Percentiles rank a stretch among this genome's conserved stretches.
Evolutionary conservation across 2,329 filamentous ascomycete species (phyloP).

Genomic region (Colletotrichum kahawae): DNA sequence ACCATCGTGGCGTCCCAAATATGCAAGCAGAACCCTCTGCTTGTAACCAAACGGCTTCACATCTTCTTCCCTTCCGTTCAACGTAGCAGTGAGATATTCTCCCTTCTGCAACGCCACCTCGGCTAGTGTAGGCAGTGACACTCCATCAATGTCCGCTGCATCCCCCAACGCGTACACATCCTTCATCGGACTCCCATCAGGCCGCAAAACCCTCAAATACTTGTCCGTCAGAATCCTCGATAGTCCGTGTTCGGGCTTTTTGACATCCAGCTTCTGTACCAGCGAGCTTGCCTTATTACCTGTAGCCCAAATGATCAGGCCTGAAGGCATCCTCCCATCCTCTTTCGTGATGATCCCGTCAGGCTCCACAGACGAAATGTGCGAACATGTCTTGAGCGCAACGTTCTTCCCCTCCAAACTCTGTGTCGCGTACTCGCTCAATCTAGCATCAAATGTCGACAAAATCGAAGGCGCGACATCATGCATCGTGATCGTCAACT

Average conservation of each 20-base stretch:
- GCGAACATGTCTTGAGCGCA: background rate
- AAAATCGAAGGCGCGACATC: constrained; percentile 96
- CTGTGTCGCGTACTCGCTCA: constrained; percentile 83
- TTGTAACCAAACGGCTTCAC: background rate
- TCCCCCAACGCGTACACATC: constrained; percentile 6
- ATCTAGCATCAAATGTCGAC: constrained; percentile 97
- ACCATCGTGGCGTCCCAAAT: constrained; percentile 8
- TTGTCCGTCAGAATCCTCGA: constrained; percentile 8
- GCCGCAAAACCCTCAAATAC: background rate
- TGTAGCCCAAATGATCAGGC: constrained; percentile 96
- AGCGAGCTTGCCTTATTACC: constrained; percentile 64
- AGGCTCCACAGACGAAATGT: constrained; percentile 36
- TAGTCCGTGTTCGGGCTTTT: background rate
- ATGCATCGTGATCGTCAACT: constrained; percentile 96
- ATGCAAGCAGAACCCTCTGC: background rate
- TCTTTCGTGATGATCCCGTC: constrained; percentile 99
- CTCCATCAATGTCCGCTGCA: constrained; percentile 1
- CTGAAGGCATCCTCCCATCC: constrained; percentile 82
- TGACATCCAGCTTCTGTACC: constrained; percentile 1
- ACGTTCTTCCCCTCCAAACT: constrained; percentile 6
- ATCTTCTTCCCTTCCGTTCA: background rate
- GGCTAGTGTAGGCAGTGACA: constrained; percentile 3
- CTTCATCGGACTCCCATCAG: constrained; percentile 4
- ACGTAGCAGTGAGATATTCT: background rate
- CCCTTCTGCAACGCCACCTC: constrained; percentile 17